These are phyloP conservation scores for Backusella psychrophila DNA, from an alignment of 192 early-diverging fungal genomes.

Conservation along the genomic window DNA sequence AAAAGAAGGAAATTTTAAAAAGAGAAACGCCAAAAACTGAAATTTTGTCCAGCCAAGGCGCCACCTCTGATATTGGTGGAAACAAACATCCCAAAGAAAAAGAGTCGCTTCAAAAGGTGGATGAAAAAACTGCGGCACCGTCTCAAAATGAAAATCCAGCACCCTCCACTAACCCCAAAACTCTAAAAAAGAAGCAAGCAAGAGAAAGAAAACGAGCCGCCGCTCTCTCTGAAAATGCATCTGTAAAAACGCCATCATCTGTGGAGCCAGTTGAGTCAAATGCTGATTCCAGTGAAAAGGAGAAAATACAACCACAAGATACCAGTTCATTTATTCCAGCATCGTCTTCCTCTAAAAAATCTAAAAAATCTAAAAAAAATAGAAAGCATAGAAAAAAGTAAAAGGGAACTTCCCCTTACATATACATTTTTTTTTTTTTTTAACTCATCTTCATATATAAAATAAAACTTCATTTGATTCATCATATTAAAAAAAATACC, in stretches of 20 bases:
- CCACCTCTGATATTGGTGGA: too few relatives aligned
- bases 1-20: background rate
- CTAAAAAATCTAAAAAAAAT: background rate
- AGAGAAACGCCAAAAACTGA: background rate
- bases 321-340: background rate
- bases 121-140: background rate
- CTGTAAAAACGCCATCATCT: background rate
- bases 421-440: too few relatives aligned
- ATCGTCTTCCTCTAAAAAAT: background rate
- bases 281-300: background rate
- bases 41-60: background rate
- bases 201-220: background rate
- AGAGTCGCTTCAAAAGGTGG: background rate
- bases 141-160: background rate
- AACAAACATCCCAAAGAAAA: background rate
- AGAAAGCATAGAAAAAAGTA: background rate
- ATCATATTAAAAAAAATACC: background rate
- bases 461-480: background rate
- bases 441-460: background rate
- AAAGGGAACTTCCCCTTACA: too few relatives aligned
- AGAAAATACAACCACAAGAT: background rate
- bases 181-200: background rate
- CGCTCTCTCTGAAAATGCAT: background rate
- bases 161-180: background rate
- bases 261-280: background rate